Evolutionary conservation across 2,329 filamentous ascomycete species (phyloP), one percentile per base, ranked within the genome.

Genomic region (Arthroderma uncinatum): DNA sequence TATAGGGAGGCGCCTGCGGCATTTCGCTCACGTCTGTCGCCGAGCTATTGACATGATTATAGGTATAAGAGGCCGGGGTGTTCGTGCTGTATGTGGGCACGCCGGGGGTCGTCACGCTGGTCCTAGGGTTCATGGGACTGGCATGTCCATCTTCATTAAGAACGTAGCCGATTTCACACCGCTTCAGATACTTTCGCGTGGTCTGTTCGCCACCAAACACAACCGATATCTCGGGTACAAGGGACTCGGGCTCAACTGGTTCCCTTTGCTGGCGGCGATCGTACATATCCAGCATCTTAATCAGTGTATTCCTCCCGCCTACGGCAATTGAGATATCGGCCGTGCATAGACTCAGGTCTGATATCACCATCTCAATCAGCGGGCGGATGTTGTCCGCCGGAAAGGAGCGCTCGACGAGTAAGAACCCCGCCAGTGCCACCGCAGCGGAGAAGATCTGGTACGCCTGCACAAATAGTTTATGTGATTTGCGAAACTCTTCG

Each of bases 391-490:
- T 62, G 8, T 64, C 60, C 14, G 58, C 60, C 4, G 64, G 65
- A 33, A 65, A 60, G 2, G 63, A 61, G 12, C 64, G 59, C 54
- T 67, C 65, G 16, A 67, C 65, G 2, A 67, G 62, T 36, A 67
- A 52, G 16, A 67, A 64, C 2, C 63, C 62, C 9, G 63, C 65
- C 23, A 66, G 53, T 34, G 65, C 62, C 5, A 67, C 64, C 0
- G 65, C 65, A 19, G 64, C 65, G 8, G 65, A 65, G 55, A 64
- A 67, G 3, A 62, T 58, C 44, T 67, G 64, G 53, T 67, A 67
- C 16, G 59, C 62, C 48, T 66, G 64, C n/a, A 63, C 56, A 19
- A 60, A 59, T 50, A 64, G 65, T 48, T 64, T 63, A 48, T 62
- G 64, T 9, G 63, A 62, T 25, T 56, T 56, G 33, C 60, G 56